Conservation (phyloP, 2,329 filamentous ascomycete species). For the Rhinocladiella mackenziei region DNA sequence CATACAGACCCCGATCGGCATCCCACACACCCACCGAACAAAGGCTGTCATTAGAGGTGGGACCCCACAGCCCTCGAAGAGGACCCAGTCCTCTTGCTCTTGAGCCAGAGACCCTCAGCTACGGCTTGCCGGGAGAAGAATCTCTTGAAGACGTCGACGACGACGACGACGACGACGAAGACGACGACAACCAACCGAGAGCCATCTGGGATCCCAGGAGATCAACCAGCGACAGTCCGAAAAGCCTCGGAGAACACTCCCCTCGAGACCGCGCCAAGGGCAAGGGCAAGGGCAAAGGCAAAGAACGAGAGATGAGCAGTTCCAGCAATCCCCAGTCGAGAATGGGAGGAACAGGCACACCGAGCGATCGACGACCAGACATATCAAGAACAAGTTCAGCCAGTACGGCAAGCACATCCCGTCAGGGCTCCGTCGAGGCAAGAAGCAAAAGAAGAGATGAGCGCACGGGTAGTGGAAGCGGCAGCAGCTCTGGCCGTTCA, state of each 20-base stretch:
- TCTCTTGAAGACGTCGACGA: no score
- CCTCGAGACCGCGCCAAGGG: no score
- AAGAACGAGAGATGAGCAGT: slow-evolving; percentile 20
- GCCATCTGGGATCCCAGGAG: not conserved
- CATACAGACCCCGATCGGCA: slow-evolving; percentile 3
- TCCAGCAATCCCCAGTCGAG: slow-evolving; percentile 6
- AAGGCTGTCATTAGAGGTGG: not conserved
- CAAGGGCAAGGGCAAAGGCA: slow-evolving; percentile 18
- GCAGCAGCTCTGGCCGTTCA: slow-evolving; percentile 8
- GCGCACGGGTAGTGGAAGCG: not conserved
- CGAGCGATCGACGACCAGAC: slow-evolving; percentile 3
- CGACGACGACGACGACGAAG: slow-evolving; percentile 1
- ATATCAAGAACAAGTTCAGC: slow-evolving; percentile 4
- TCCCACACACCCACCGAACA: slow-evolving; percentile 1
- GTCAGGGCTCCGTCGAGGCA: slow-evolving; percentile 10
- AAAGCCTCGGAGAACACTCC: slow-evolving; percentile 1
- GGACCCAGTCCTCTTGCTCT: slow-evolving; percentile 3
- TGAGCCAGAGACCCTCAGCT: not conserved
- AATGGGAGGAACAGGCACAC: not conserved
- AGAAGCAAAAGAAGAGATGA: slow-evolving; percentile 5
- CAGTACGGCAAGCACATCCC: slow-evolving; percentile 7
- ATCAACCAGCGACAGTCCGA: slow-evolving; percentile 5
- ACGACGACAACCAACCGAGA: slow-evolving; percentile 1
- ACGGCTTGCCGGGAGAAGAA: slow-evolving; percentile 1
- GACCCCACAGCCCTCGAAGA: not conserved